Conservation (phyloP, 345 rosid genomes). For the Bruguiera parviflora region DNA sequence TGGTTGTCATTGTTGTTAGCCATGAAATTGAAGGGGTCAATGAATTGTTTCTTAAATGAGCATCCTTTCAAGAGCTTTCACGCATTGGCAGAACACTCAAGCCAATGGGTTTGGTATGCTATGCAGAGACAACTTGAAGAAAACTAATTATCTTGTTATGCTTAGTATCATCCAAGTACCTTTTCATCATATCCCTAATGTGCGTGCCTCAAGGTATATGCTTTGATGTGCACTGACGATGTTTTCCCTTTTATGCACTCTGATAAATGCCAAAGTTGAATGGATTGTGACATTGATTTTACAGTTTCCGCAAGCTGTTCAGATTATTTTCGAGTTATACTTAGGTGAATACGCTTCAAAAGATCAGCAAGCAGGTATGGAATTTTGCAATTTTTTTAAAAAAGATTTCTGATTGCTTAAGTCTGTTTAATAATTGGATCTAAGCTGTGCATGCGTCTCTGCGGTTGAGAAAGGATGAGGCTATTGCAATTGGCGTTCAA, state of each 20-base stretch:
- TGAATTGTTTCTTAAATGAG: constrained; percentile 41
- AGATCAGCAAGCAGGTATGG: constrained; percentile 24
- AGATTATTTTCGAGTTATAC: constrained; percentile 75
- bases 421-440: too few relatives aligned
- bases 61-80: constrained; percentile 56
- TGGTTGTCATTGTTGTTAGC: constrained; percentile 49
- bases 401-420: too few relatives aligned
- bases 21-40: constrained; percentile 11
- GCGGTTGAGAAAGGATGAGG: constrained; percentile 79
- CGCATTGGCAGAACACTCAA: constrained; percentile 75
- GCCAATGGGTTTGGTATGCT: constrained; percentile 87
- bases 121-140: not conserved
- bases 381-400: too few relatives aligned
- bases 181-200: too few relatives aligned
- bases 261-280: too few relatives aligned
- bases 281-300: constrained; percentile 9
- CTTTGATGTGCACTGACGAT: not conserved
- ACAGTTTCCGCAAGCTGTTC: constrained; percentile 83
- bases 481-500: constrained; percentile 53
- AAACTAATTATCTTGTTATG: not conserved
- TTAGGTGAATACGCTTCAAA: constrained; percentile 51
- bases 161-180: not conserved
- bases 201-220: too few relatives aligned
- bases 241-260: too few relatives aligned
- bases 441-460: constrained; percentile 79